phyloP scores from a whole-genome alignment of 83 land plant genomes.

The Diphasiastrum complanatum region DNA sequence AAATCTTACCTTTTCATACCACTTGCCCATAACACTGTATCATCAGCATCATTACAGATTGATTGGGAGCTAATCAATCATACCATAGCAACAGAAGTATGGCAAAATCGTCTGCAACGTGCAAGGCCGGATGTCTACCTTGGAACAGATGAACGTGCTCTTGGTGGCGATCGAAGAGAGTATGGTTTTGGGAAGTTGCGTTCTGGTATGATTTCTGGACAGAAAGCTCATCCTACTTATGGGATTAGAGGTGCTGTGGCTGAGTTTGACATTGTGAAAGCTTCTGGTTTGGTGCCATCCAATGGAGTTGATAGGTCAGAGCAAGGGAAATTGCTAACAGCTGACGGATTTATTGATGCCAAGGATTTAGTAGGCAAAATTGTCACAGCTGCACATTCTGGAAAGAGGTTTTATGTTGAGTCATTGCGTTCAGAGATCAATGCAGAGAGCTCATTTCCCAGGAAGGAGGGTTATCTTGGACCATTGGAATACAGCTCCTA shows the following conservation, averaged over 20 bases:
- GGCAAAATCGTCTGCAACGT: conserved; percentile 92
- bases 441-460: conserved; percentile 89
- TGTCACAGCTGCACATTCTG: conserved; percentile 98
- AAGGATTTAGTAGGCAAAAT: conserved; percentile 70
- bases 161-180: conserved; percentile 99
- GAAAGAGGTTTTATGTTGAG: conserved; percentile 96
- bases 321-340: conserved; percentile 61
- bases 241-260: conserved; percentile 98
- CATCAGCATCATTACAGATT: conserved; percentile 46
- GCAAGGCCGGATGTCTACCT: conserved; percentile 98
- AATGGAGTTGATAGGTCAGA: conserved; percentile 23
- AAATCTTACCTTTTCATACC: conserved; percentile 96
- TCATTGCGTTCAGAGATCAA: conserved; percentile 73
- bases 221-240: conserved; percentile 88
- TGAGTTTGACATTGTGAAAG: conserved; percentile 85
- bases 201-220: conserved; percentile 75
- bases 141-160: conserved; percentile 93
- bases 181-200: conserved; percentile 94
- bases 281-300: conserved; percentile 70
- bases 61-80: conserved; percentile 65
- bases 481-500: conserved; percentile 95
- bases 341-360: conserved; percentile 47
- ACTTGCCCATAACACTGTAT: conserved; percentile 23
- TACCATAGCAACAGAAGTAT: conserved; percentile 50
- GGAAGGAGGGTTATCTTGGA: conserved; percentile 96